A percentile compares a stretch with the other conserved stretches of the same genome.
phyloP scores from a whole-genome alignment of 2,329 filamentous ascomycete genomes.

The Alternaria dauci region DNA sequence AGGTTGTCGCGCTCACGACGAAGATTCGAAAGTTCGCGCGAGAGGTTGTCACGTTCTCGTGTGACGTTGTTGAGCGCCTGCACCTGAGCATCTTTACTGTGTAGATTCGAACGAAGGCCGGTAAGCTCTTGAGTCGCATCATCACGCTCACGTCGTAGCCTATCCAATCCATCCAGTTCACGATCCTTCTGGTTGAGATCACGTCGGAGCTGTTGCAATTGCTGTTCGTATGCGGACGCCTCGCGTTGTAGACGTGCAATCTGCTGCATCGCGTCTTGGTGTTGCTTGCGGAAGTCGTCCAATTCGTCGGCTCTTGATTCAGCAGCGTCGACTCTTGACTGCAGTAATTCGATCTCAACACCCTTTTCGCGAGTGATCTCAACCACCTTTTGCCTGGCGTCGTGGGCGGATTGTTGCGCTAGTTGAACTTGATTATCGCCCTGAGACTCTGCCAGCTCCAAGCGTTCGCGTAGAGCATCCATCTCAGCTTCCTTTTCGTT shows the following conservation, averaged over 20 bases:
- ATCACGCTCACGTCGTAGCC: conserved; percentile 42
- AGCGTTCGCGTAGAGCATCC: conserved; percentile 51
- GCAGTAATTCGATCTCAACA: conserved; percentile 49
- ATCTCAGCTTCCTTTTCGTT: conserved; percentile 52
- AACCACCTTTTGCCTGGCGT: conserved; percentile 50
- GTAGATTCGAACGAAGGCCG: conserved; percentile 39
- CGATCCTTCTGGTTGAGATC: conserved; percentile 41
- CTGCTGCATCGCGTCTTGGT: conserved; percentile 47
- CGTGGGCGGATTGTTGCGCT: conserved; percentile 51
- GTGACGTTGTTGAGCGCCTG: conserved; percentile 42
- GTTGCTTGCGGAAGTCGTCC: conserved; percentile 47
- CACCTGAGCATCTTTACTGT: conserved; percentile 41
- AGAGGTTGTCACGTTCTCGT: conserved; percentile 40
- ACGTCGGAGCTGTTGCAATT: conserved; percentile 43
- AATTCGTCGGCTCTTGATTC: conserved; percentile 48
- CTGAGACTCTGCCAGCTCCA: conserved; percentile 52
- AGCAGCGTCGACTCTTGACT: conserved; percentile 46
- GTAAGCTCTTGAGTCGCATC: conserved; percentile 45
- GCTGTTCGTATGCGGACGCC: conserved; percentile 40
- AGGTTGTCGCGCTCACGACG: conserved; percentile 43
- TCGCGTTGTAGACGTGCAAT: conserved; percentile 43
- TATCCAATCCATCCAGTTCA: conserved; percentile 39
- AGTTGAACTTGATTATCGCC: conserved; percentile 53
- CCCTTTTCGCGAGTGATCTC: conserved; percentile 50
- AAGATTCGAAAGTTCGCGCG: conserved; percentile 40